These are phyloP conservation scores for Sarcomyxa edulis DNA, from an alignment of 768 basidiomycete genomes.

Conservation along the genomic window DNA sequence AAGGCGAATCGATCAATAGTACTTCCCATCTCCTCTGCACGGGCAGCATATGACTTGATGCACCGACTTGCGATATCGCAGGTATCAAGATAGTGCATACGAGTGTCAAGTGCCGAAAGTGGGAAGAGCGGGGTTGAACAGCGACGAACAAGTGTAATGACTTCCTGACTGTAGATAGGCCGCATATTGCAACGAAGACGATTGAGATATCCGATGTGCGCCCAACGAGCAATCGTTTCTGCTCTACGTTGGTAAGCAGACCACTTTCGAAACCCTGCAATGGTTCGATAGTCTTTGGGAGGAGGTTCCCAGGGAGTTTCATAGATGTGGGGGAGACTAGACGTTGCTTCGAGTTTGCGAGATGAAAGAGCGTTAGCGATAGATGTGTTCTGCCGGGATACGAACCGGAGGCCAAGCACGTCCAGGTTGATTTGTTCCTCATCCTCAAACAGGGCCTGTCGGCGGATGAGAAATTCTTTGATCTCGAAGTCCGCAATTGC, in stretches of 20 bases:
- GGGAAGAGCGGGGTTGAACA: slow-evolving; percentile 50
- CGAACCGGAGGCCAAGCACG: slow-evolving; percentile 59
- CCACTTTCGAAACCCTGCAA: slow-evolving; percentile 63
- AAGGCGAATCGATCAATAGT: slow-evolving; percentile 72
- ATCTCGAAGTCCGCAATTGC: slow-evolving; percentile 77
- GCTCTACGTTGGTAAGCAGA: slow-evolving; percentile 43
- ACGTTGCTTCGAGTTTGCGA: slow-evolving; percentile 53
- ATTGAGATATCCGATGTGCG: slow-evolving; percentile 72
- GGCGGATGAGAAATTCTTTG: slow-evolving; percentile 83
- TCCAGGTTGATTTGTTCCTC: slow-evolving; percentile 57
- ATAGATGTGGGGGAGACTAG: slow-evolving; percentile 43
- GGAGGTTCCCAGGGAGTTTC: slow-evolving; percentile 62
- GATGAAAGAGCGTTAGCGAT: slow-evolving; percentile 49
- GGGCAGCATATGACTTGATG: slow-evolving; percentile 59
- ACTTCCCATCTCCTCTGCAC: slow-evolving; percentile 48
- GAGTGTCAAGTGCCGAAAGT: slow-evolving; percentile 32
- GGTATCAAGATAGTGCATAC: slow-evolving; percentile 36
- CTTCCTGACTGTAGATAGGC: slow-evolving; percentile 44
- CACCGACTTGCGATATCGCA: slow-evolving; percentile 34
- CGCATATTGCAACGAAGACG: slow-evolving; percentile 52
- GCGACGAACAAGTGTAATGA: slow-evolving; percentile 30
- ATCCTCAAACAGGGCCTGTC: slow-evolving; percentile 53
- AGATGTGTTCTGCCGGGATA: slow-evolving; percentile 49
- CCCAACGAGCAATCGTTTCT: slow-evolving; percentile 55
- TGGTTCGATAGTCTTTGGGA: slow-evolving; percentile 68